Evolutionary conservation across 208 protist genomes (phyloP), one percentile per base, ranked within the genome.

Genomic region (Acanthamoeba culbertsoni): DNA sequence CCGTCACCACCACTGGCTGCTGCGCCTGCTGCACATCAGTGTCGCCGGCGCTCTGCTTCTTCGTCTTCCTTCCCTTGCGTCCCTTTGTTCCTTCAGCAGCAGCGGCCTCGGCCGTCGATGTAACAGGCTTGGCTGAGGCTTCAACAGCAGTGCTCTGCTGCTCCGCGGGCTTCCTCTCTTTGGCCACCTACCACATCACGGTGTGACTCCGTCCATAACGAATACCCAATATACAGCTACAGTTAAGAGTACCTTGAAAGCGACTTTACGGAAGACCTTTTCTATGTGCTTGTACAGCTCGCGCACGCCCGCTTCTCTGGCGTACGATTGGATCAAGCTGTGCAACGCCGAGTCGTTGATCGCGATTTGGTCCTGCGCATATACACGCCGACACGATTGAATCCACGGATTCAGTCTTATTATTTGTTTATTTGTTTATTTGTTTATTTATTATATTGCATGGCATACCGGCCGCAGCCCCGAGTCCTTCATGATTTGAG

Each of bases 271-370:
- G n/a, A n/a, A n/a, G n/a, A n/a, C n/a, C n/a, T 57, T 14, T 57
- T 2, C 20, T 57, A 26, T 57, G 51, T 7, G 51, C 2, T 0
- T 33, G 57, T 31, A 2, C 18, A 35, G 16, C 26, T 3, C n/a
- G 1, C 43, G 73, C 37, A 84, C 73, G n/a, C n/a, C n/a, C 48
- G 84, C 84, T 37, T 91, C 84, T 68, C 84, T 26, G 40, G 84
- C 84, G 53, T 91, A 91, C 8, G 48, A 71, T 20, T 71, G 84
- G 43, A 91, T 91, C 40, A 91, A 53, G 51, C 45, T 62, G 43
- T 68, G 84, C n/a, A 91, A 53, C 26, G 84, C 84, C 57, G 40
- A 45, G 26, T 28, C 0, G 51, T 91, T 2, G 57, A 91, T 68
- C 7, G 62, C 31, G 28, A 91, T 42, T 42, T 91, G n/a, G 10